Evolutionary conservation across 2,329 filamentous ascomycete genomes (phyloP).

Genomic region (Pseudogymnoascus sp.): DNA sequence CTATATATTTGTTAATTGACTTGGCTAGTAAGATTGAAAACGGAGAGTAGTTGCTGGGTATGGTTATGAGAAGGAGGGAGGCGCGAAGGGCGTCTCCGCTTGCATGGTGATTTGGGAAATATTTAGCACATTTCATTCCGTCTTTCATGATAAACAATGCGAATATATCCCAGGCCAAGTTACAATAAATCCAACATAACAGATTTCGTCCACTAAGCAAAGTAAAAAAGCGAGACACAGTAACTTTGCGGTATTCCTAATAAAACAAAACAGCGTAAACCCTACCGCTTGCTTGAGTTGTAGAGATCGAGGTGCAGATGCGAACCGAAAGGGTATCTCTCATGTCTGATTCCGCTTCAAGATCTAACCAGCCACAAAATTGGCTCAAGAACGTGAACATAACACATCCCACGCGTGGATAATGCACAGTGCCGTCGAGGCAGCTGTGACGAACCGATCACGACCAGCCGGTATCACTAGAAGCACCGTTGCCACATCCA

Average conservation of each 20-base stretch:
- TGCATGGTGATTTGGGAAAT: background rate
- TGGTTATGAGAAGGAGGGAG: background rate
- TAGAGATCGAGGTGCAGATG: background rate
- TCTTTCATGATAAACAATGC: background rate
- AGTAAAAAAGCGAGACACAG: background rate
- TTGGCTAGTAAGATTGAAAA: background rate
- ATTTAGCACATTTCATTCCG: background rate
- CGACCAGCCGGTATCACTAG: background rate
- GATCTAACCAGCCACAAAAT: conserved; percentile 1
- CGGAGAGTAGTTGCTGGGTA: background rate
- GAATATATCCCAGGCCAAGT: background rate
- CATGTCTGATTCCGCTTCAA: background rate
- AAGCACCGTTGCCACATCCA: background rate
- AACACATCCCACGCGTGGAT: background rate
- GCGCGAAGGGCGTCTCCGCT: background rate
- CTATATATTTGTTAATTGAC: background rate
- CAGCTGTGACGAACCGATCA: background rate
- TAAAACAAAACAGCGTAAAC: background rate
- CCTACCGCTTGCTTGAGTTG: background rate
- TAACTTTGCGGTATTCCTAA: background rate
- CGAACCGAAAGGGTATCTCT: background rate
- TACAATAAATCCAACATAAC: background rate
- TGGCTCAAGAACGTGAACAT: conserved; percentile 1
- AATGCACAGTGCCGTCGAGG: background rate
- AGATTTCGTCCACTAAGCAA: background rate